Percentiles rank a stretch among this genome's conserved stretches.
Conservation (phyloP, 2,329 filamentous ascomycete genomes). For the Clarireedia monteithiana region DNA sequence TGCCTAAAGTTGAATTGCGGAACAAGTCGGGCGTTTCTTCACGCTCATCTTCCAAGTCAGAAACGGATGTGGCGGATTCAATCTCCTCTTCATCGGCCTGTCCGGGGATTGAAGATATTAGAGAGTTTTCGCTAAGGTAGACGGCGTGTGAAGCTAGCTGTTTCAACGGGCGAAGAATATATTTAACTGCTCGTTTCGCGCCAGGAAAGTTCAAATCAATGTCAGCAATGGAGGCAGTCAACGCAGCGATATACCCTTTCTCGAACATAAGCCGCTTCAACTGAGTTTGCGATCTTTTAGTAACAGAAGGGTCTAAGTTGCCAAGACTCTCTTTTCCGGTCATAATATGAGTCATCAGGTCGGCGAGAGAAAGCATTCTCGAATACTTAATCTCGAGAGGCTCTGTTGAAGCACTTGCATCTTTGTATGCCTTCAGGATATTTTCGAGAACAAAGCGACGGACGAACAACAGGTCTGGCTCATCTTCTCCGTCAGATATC, state of each 20-base stretch:
- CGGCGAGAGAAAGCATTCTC: constrained; percentile 76
- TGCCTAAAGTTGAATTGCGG: constrained; percentile 89
- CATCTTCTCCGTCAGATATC: constrained; percentile 62
- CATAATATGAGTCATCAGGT: constrained; percentile 89
- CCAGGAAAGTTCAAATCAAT: constrained; percentile 92
- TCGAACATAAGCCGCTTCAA: constrained; percentile 96
- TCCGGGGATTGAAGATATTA: constrained; percentile 58
- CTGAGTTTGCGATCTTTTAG: constrained; percentile 62
- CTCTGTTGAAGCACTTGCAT: constrained; percentile 72
- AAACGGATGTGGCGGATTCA: constrained; percentile 78
- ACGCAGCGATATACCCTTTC: constrained; percentile 83
- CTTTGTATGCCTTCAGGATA: constrained; percentile 83
- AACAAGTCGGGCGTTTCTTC: constrained; percentile 97
- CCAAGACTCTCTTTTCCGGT: constrained; percentile 65
- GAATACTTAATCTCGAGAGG: constrained; percentile 79
- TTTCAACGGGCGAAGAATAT: constrained; percentile 84
- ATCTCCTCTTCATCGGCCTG: constrained; percentile 81
- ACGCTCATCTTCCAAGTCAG: constrained; percentile 76
- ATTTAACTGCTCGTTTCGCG: constrained; percentile 90
- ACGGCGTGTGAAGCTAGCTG: constrained; percentile 82
- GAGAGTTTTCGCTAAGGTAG: constrained; percentile 61
- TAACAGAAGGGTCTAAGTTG: constrained; percentile 31
- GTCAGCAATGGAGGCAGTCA: constrained; percentile 89
- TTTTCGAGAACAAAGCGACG: constrained; percentile 94
- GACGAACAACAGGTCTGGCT: constrained; percentile 81